These are phyloP conservation scores for Diplodia intermedia DNA, from an alignment of 2,329 filamentous ascomycete genomes.

Conservation along the genomic window DNA sequence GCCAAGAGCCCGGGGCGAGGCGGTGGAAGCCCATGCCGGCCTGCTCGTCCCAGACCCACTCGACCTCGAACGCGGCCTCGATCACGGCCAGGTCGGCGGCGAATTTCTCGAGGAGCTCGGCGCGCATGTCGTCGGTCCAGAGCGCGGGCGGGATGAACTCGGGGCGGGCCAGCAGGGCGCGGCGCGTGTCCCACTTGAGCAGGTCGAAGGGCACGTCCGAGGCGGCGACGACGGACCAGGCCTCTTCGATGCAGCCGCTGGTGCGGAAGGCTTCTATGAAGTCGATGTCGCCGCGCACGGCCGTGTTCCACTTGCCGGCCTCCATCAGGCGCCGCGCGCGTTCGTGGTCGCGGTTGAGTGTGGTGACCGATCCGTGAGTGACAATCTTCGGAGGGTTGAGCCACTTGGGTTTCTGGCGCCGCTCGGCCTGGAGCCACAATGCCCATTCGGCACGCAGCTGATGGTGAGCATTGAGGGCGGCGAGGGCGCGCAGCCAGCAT, in stretches of 20 bases:
- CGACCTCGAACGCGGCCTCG: neutral
- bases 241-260: neutral
- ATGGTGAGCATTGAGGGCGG: neutral
- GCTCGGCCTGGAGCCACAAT: neutral
- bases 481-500: slow-evolving; percentile 3
- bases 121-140: slow-evolving; percentile 12
- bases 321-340: neutral
- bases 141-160: neutral
- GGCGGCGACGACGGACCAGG: slow-evolving; percentile 9
- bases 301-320: slow-evolving; percentile 4
- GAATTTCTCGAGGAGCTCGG: neutral
- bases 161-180: slow-evolving; percentile 14
- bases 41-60: slow-evolving; percentile 22
- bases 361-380: no score
- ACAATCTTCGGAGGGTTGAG: neutral
- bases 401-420: neutral
- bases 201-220: neutral
- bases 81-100: slow-evolving; percentile 1
- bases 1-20: neutral
- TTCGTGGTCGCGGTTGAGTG: neutral
- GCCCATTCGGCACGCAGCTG: slow-evolving; percentile 11
- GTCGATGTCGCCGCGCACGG: neutral
- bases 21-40: slow-evolving; percentile 4
- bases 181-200: neutral
- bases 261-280: slow-evolving; percentile 9